phyloP scores from a whole-genome alignment of 345 rosid species.

The Camelina hispida region DNA sequence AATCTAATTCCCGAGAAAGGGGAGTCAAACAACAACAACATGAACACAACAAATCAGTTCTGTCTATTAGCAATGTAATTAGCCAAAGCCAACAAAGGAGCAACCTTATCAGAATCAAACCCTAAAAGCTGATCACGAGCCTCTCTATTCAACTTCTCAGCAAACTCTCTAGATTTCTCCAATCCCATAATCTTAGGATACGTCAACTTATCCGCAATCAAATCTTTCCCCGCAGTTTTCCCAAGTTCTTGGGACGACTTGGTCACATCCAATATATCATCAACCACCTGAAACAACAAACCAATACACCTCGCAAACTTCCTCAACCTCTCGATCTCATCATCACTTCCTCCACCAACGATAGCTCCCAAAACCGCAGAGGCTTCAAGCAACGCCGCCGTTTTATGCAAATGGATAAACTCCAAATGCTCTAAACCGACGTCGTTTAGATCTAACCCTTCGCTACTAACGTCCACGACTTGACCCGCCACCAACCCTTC shows the following conservation, averaged over 20 bases:
- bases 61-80: slow-evolving; percentile 85
- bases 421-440: slow-evolving; percentile 77
- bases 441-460: slow-evolving; percentile 51
- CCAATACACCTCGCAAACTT: slow-evolving; percentile 75
- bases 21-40: not conserved
- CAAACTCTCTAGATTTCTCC: slow-evolving; percentile 73
- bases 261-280: slow-evolving; percentile 93
- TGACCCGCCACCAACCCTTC: slow-evolving; percentile 92
- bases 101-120: slow-evolving; percentile 71
- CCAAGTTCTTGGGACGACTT: slow-evolving; percentile 82
- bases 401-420: slow-evolving; percentile 85
- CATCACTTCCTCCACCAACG: slow-evolving; percentile 74
- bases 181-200: slow-evolving; percentile 91
- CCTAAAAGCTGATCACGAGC: slow-evolving; percentile 65
- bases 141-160: slow-evolving; percentile 68
- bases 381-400: slow-evolving; percentile 79
- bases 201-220: slow-evolving; percentile 80
- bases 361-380: slow-evolving; percentile 85
- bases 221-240: slow-evolving; percentile 94
- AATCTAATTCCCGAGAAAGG: slow-evolving; percentile 2
- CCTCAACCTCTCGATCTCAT: slow-evolving; percentile 76
- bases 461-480: slow-evolving; percentile 77
- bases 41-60: slow-evolving; percentile 46
- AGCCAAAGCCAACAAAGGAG: slow-evolving; percentile 90
- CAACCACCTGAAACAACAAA: slow-evolving; percentile 89